Evolutionary conservation across 768 basidiomycete species (phyloP).

Genomic region (Erythrobasidium yunnanense): DNA sequence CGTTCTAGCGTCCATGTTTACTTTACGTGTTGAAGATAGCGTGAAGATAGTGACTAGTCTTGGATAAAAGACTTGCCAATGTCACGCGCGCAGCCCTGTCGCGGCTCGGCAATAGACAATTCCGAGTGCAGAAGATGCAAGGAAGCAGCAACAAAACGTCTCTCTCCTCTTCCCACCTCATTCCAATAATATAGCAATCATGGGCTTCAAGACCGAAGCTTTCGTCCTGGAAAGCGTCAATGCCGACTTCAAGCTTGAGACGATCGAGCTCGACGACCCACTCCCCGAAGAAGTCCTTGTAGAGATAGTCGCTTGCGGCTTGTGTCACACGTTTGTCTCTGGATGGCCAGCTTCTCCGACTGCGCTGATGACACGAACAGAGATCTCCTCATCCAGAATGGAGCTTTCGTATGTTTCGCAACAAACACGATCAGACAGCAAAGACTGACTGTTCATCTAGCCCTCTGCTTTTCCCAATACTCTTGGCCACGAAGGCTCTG

Average conservation of each 20-base stretch:
- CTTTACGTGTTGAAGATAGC: too few relatives aligned
- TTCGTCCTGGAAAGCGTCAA: slow-evolving; percentile 12
- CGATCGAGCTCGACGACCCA: slow-evolving; percentile 28
- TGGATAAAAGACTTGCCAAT: too few relatives aligned
- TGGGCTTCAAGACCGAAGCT: slow-evolving; percentile 12
- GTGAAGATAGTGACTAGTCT: too few relatives aligned
- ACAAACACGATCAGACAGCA: slow-evolving; percentile 7
- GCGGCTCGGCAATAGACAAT: too few relatives aligned
- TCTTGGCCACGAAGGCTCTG: slow-evolving; percentile 35
- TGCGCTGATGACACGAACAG: not conserved
- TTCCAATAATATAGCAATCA: not conserved
- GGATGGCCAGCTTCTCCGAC: not conserved
- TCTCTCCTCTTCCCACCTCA: too few relatives aligned
- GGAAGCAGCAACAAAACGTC: too few relatives aligned
- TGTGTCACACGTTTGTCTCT: slow-evolving; percentile 32
- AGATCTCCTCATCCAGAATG: slow-evolving; percentile 23
- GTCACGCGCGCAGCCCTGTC: too few relatives aligned
- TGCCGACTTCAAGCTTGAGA: slow-evolving; percentile 13
- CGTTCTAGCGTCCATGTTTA: too few relatives aligned
- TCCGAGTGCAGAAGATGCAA: too few relatives aligned
- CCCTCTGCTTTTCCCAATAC: slow-evolving; percentile 12
- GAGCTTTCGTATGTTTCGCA: slow-evolving; percentile 24
- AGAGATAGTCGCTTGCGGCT: not conserved
- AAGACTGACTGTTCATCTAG: not conserved
- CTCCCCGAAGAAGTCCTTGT: slow-evolving; percentile 33